These are phyloP conservation scores for Pestalotiopsis sp. DNA, from an alignment of 2,329 filamentous ascomycete genomes.

Conservation along the genomic window DNA sequence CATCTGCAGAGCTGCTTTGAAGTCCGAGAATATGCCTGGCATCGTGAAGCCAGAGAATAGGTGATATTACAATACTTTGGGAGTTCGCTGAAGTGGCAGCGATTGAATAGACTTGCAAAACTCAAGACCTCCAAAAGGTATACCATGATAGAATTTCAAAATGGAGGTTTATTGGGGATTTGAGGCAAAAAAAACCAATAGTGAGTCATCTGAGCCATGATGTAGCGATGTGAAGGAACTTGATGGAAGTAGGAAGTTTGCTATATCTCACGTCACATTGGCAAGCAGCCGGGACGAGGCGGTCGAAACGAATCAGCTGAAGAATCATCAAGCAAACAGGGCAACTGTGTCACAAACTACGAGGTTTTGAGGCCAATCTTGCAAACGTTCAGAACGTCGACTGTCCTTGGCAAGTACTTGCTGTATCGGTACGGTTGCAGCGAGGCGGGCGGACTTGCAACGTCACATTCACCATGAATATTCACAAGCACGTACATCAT, in stretches of 20 bases:
- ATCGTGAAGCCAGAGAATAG: neutral
- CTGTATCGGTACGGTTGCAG: too few species aligned
- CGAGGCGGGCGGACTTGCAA: too few species aligned
- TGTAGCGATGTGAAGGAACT: neutral
- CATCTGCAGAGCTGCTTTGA: neutral
- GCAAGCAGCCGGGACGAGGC: neutral
- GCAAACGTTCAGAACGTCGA: neutral
- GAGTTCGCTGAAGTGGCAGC: neutral
- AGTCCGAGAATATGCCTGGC: neutral
- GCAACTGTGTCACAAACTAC: neutral
- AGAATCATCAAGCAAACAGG: neutral
- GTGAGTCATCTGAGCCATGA: neutral
- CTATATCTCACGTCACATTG: neutral
- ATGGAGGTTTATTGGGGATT: neutral
- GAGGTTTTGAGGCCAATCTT: neutral
- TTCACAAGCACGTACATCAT: too few species aligned
- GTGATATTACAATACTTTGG: too few species aligned
- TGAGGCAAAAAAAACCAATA: neutral
- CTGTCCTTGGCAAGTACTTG: too few species aligned
- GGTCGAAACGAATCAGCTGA: neutral
- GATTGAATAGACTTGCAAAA: neutral
- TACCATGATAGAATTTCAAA: neutral
- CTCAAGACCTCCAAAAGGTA: too few species aligned
- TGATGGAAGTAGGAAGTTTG: neutral
- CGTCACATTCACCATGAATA: too few species aligned